Evolutionary conservation across 2,329 filamentous ascomycete genomes (phyloP).

Genomic region (Colletotrichum tamarilloi): DNA sequence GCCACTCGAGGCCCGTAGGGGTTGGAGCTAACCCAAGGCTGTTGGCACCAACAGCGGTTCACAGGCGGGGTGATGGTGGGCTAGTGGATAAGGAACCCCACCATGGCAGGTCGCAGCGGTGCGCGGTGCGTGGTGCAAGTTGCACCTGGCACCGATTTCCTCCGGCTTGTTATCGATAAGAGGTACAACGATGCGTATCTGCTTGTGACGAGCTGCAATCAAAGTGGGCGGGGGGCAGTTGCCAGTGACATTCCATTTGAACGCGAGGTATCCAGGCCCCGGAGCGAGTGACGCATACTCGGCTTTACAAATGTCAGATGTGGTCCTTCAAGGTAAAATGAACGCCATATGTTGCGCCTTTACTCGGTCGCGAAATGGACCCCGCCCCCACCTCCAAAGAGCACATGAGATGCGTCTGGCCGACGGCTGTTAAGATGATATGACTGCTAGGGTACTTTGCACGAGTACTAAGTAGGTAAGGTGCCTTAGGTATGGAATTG

Average conservation of each 20-base stretch:
- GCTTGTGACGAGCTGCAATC: background rate
- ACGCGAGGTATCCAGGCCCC: constrained; percentile 1
- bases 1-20: background rate
- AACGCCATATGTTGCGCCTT: constrained; percentile 1
- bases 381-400: constrained; percentile 6
- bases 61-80: constrained; percentile 26
- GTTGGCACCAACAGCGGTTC: constrained; percentile 12
- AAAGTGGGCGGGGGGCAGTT: constrained; percentile 22
- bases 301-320: background rate
- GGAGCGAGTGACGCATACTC: constrained; percentile 3
- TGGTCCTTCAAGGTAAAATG: constrained; percentile 5
- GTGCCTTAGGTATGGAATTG: background rate
- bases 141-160: constrained; percentile 19
- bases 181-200: constrained; percentile 19
- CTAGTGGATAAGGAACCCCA: background rate
- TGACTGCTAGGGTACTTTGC: background rate
- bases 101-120: background rate
- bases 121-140: constrained; percentile 1
- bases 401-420: background rate
- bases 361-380: background rate
- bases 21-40: background rate
- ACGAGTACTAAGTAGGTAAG: background rate
- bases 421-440: background rate
- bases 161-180: constrained; percentile 32
- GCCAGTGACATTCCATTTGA: constrained; percentile 31